phyloP scores from a whole-genome alignment of 2,329 filamentous ascomycete species.

The Lachnellula suecica region DNA sequence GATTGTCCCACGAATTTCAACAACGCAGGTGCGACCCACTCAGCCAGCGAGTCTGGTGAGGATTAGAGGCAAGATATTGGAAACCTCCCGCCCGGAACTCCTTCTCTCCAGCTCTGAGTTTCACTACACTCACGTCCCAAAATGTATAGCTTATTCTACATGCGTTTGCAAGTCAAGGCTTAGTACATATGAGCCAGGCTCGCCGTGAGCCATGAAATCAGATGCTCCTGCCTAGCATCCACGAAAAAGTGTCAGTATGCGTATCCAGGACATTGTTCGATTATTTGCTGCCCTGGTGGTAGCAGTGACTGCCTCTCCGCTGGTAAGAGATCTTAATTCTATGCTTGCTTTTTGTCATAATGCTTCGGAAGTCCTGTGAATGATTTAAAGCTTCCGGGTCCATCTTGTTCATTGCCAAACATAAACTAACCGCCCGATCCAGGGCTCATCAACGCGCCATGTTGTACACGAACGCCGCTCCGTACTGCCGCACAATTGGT shows the following conservation, averaged over 20 bases:
- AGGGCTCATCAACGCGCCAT: conserved; percentile 21
- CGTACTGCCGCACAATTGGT: conserved; percentile 19
- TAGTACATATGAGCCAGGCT: background rate
- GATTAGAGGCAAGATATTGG: conserved; percentile 6
- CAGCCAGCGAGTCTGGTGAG: background rate
- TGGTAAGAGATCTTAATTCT: no score
- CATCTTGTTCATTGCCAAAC: no score
- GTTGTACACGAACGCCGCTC: conserved; percentile 28
- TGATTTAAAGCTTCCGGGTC: no score
- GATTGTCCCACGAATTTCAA: no score
- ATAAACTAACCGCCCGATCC: no score
- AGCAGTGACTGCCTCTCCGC: conserved; percentile 23
- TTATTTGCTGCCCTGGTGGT: conserved; percentile 29
- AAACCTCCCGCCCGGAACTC: conserved; percentile 7
- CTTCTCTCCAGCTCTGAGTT: conserved; percentile 11
- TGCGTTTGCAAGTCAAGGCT: background rate
- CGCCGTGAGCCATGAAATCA: conserved; percentile 9
- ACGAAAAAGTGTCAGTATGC: conserved; percentile 22
- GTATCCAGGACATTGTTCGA: conserved; percentile 20
- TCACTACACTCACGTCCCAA: conserved; percentile 6
- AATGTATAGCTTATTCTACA: conserved; percentile 1
- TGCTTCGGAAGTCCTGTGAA: no score
- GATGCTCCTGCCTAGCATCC: conserved; percentile 24
- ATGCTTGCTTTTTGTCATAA: no score
- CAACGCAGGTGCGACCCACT: conserved; percentile 15